Evolutionary conservation across 2,329 filamentous ascomycete species (phyloP), one percentile per base, ranked within the genome.

Genomic region (Plenodomus tracheiphilus): DNA sequence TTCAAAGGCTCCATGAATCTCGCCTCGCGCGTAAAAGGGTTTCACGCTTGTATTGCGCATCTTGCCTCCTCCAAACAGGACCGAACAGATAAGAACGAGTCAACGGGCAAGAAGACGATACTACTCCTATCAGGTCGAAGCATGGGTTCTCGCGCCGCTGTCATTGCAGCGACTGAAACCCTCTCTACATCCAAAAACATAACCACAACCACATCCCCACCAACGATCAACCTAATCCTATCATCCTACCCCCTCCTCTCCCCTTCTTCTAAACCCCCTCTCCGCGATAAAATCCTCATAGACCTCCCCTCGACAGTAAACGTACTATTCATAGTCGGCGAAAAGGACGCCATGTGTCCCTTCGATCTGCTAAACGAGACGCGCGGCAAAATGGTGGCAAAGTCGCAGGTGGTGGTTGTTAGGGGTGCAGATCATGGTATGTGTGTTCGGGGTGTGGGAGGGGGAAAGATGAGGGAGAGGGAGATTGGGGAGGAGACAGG

Each of bases 1-100:
- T 77, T 76, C 51, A 64, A 77, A 55, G 75, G 75, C 2, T 71
- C 58, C 19, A 72, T 73, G 66, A 77, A 77, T 42, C 62, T 78
- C 1, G 56, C 54, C 1, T 63, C 70, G 13, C 62, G 75, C 8
- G 61, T 71, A 1, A 73, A 69, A 34, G 64, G 58, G 11, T 78
- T 76, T 45, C 59, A 66, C 16, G 62, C 69, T 4, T 71, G 74
- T n/a, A 51, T 72, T 2, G 58, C 62, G 18, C 49, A 71, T 34
- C 36, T 57, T 2, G 1, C 21, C 1, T n/a, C 15, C n/a, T n/a
- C n/a, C n/a, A n/a, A n/a, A n/a, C n/a, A n/a, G n/a, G n/a, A n/a
- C n/a, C n/a, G n/a, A n/a, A n/a, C n/a, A n/a, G n/a, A n/a, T n/a
- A n/a, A n/a, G n/a, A n/a, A n/a, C n/a, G n/a, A n/a, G n/a, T n/a